Conservation (phyloP, 179 eudicot genomes). For the Sideroxylon spinosum region DNA sequence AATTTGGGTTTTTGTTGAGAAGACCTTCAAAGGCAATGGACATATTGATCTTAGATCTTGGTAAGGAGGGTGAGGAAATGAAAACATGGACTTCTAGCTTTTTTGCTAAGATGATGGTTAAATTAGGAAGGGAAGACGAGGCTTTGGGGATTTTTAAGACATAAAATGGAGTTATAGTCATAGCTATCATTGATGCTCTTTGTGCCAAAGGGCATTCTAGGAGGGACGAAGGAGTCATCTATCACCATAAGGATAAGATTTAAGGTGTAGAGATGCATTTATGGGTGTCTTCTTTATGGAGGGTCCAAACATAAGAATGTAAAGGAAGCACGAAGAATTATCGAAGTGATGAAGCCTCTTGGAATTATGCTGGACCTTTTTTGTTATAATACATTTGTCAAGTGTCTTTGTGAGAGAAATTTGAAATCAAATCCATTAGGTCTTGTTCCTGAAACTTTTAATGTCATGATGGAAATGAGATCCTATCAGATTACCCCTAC, state of each 20-base stretch:
- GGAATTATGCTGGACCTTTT: conserved; percentile 44
- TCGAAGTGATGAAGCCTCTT: conserved; percentile 52
- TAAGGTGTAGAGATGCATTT: conserved; percentile 39
- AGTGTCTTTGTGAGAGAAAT: conserved; percentile 53
- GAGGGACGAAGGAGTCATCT: conserved; percentile 55
- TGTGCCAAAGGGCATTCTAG: conserved; percentile 55
- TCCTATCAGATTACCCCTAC: conserved; percentile 44
- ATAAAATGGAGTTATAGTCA: conserved; percentile 39
- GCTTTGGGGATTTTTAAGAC: conserved; percentile 67
- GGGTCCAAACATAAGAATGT: conserved; percentile 54
- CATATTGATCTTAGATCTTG: conserved; percentile 42
- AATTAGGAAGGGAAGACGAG: conserved; percentile 52
- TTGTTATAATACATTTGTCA: conserved; percentile 55
- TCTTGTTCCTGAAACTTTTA: conserved; percentile 63
- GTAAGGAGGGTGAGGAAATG: conserved; percentile 42
- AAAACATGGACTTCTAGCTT: conserved; percentile 39
- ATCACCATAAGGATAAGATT: conserved; percentile 49
- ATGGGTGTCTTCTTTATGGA: conserved; percentile 48
- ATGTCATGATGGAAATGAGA: conserved; percentile 65
- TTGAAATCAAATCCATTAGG: conserved; percentile 52
- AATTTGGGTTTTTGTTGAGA: conserved; percentile 46
- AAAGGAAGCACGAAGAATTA: conserved; percentile 48
- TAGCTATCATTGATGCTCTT: conserved; percentile 50
- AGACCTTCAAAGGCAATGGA: conserved; percentile 51
- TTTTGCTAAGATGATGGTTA: conserved; percentile 48